A percentile compares a stretch with the other conserved stretches of the same genome.
Conservation (phyloP, 805 yeast genomes). For the Suhomyces faveliae region DNA sequence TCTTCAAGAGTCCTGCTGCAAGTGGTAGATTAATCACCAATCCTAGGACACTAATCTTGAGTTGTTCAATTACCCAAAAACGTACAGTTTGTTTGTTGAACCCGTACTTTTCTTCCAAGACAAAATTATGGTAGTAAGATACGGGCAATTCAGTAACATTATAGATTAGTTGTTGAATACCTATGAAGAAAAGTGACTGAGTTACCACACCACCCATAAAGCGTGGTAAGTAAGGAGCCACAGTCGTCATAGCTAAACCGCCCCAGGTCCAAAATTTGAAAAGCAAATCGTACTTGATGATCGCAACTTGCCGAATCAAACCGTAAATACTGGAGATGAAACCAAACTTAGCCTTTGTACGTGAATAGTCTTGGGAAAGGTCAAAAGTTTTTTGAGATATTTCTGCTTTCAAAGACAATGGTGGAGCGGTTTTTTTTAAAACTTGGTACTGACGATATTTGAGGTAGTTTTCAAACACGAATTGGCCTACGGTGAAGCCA, state of each 20-base stretch:
- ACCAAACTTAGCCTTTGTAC: constrained; percentile 73
- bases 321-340: constrained; percentile 52
- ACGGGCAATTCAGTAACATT: constrained; percentile 63
- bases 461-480: constrained; percentile 69
- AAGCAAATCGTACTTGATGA: constrained; percentile 56
- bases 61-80: constrained; percentile 69
- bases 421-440: constrained; percentile 54
- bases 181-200: constrained; percentile 64
- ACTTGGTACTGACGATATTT: constrained; percentile 75
- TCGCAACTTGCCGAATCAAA: constrained; percentile 54
- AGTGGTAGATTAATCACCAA: constrained; percentile 68
- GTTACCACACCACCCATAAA: constrained; percentile 58
- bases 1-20: constrained; percentile 71
- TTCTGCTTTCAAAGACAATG: constrained; percentile 64
- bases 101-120: constrained; percentile 88
- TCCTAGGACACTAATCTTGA: constrained; percentile 58
- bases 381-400: constrained; percentile 71
- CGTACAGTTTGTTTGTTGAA: constrained; percentile 83
- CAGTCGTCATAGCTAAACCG: constrained; percentile 59
- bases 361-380: constrained; percentile 74
- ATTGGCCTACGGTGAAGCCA: constrained; percentile 74
- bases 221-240: constrained; percentile 41
- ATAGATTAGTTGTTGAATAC: constrained; percentile 51
- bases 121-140: constrained; percentile 75
- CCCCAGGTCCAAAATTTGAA: constrained; percentile 42